Conservation (phyloP, 148 eudicot genomes). For the Diospyros lotus region DNA sequence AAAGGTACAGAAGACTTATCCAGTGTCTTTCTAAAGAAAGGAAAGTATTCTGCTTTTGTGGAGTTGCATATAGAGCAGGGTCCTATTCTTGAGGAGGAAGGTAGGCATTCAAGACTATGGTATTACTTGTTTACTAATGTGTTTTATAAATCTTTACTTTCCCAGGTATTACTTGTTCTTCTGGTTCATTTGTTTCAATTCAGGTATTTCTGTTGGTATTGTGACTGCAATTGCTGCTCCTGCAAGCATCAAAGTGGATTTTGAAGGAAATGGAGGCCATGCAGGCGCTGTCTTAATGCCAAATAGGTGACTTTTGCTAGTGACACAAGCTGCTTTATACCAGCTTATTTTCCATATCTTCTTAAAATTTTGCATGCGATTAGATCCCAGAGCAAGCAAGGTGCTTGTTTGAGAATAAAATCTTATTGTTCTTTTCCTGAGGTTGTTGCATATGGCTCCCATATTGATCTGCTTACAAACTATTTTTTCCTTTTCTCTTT, state of each 20-base stretch:
- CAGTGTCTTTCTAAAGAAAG: slow-evolving; percentile 45
- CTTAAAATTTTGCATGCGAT: background rate
- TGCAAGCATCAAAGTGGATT: slow-evolving; percentile 90
- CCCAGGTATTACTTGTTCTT: background rate
- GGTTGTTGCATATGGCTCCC: background rate
- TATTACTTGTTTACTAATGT: background rate
- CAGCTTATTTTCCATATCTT: background rate
- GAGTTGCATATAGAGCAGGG: slow-evolving; percentile 99
- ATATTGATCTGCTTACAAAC: background rate
- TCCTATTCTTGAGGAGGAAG: slow-evolving; percentile 89
- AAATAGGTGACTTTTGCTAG: slow-evolving; percentile 39
- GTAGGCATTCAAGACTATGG: slow-evolving; percentile 21
- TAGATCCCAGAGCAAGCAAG: background rate
- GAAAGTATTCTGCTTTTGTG: slow-evolving; percentile 72
- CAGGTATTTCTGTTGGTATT: slow-evolving; percentile 77
- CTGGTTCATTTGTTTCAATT: slow-evolving; percentile 7
- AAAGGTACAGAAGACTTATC: slow-evolving; percentile 50
- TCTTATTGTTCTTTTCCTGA: background rate
- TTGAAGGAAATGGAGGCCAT: slow-evolving; percentile 98
- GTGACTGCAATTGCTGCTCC: slow-evolving; percentile 99
- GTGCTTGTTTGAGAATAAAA: background rate
- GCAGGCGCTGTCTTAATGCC: slow-evolving; percentile 98
- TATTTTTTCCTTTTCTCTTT: background rate
- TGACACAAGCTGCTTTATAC: background rate
- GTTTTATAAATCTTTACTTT: background rate